Conservation (phyloP, 2,329 filamentous ascomycete species). For the Dothideomycetes sp. region DNA sequence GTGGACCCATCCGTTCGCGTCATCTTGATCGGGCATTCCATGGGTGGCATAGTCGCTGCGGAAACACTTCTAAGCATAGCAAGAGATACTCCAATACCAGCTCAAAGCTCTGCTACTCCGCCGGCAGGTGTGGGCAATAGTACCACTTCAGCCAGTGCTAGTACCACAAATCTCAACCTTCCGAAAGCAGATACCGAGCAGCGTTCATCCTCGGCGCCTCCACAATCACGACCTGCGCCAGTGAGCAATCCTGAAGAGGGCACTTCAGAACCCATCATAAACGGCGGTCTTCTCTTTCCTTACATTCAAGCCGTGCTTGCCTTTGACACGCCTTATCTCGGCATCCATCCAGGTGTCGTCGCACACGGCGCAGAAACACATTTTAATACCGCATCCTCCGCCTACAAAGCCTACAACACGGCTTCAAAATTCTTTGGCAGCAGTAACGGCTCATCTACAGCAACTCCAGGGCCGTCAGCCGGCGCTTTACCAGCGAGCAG, state of each 20-base stretch:
- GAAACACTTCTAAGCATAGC: slow-evolving; percentile 72
- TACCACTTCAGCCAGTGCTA: slow-evolving; percentile 8
- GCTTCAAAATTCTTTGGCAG: slow-evolving; percentile 50
- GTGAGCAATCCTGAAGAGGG: slow-evolving; percentile 24
- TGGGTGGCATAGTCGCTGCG: slow-evolving; percentile 85
- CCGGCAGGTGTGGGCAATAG: slow-evolving; percentile 8
- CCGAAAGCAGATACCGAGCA: slow-evolving; percentile 1
- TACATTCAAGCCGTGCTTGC: slow-evolving; percentile 83
- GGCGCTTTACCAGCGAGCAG: slow-evolving; percentile 19
- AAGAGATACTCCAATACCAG: slow-evolving; percentile 46
- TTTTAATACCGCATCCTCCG: slow-evolving; percentile 61
- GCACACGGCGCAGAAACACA: slow-evolving; percentile 79
- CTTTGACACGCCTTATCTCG: slow-evolving; percentile 88
- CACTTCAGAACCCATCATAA: slow-evolving; percentile 12
- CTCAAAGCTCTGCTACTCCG: slow-evolving; percentile 12
- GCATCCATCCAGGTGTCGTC: slow-evolving; percentile 71
- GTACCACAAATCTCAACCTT: slow-evolving; percentile 6
- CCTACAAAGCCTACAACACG: slow-evolving; percentile 56
- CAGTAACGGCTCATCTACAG: slow-evolving; percentile 4
- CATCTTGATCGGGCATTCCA: slow-evolving; percentile 77
- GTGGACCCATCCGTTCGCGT: slow-evolving; percentile 76
- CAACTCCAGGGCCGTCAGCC: slow-evolving; percentile 14
- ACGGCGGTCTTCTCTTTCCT: slow-evolving; percentile 65
- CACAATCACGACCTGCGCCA: slow-evolving; percentile 13
- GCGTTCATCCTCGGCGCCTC: slow-evolving; percentile 11